phyloP scores from a whole-genome alignment of 192 early-diverging fungal genomes.

The Coemansia sp. region DNA sequence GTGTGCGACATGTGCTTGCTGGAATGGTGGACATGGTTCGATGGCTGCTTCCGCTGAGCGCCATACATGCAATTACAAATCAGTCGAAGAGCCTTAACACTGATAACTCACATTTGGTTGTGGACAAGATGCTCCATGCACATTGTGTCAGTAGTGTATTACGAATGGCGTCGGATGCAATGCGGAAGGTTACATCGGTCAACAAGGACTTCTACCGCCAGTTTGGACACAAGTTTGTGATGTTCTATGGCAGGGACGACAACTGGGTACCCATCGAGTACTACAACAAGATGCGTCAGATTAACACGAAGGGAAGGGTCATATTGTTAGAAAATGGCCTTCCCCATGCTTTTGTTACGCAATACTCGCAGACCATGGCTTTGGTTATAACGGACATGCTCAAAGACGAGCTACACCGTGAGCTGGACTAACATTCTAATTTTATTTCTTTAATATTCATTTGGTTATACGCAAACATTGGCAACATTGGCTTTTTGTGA shows the following conservation, averaged over 20 bases:
- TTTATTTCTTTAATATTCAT: not conserved
- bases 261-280: slow-evolving; percentile 74
- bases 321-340: slow-evolving; percentile 67
- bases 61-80: slow-evolving; percentile 14
- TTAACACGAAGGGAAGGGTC: slow-evolving; percentile 66
- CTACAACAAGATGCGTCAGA: slow-evolving; percentile 62
- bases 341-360: slow-evolving; percentile 77
- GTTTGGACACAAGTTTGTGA: slow-evolving; percentile 63
- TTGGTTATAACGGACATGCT: slow-evolving; percentile 27
- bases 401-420: slow-evolving; percentile 23
- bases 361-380: slow-evolving; percentile 40
- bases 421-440: slow-evolving; percentile 9
- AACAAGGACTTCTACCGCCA: slow-evolving; percentile 63
- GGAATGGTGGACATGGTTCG: slow-evolving; percentile 39
- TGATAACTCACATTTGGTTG: slow-evolving; percentile 59
- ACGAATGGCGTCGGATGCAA: slow-evolving; percentile 71
- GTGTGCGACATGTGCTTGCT: slow-evolving; percentile 25
- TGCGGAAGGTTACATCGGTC: slow-evolving; percentile 65
- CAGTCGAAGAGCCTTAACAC: slow-evolving; percentile 25
- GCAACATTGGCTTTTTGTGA: not conserved
- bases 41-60: slow-evolving; percentile 29
- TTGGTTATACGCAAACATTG: not conserved
- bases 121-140: slow-evolving; percentile 65
- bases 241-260: slow-evolving; percentile 78
- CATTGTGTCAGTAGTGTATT: slow-evolving; percentile 63